Base-by-base conservation (phyloP, 2,329 filamentous ascomycete genomes). In the Phaeosphaeriaceae sp. region DNA sequence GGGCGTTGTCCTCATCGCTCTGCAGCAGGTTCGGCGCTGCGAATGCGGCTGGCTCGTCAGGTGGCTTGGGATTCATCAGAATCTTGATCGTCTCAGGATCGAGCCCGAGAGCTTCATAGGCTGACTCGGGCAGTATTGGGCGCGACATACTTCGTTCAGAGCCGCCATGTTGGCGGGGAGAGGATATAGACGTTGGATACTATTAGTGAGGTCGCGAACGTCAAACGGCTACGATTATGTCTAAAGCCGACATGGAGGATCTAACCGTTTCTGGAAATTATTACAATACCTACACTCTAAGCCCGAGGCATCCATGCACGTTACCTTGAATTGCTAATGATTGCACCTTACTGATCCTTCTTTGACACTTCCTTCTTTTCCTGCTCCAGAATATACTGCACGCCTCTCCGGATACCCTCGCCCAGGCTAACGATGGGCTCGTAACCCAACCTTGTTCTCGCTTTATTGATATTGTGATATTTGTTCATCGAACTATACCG, bases 401-500 rank as follows among this genome's bases (percentile, higher is more conserved):
- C 77, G 12, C 76, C 77, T 47, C 75, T 75, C 61, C 65, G 66
- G 13, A 80, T 73, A 8, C 87, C 89, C 59, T 90, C 87, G 54
- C 86, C 81, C 48, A 92, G 74, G 34, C 78, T 77, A 43, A 89
- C 85, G 45, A 90, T 73, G 3, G 89, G 88, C 69, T 75, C 71
- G 73, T 92, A 92, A 3, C 86, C 86, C 46, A 92, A 75, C 59
- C 88, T 78, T 61, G 71, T 77, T 79, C 85, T 88, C 48, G 89
- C 89, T 81, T 92, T 92, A 50, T 78, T 77, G 68, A 91, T 90
- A 74, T 86, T 85, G 74, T 89, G 91, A 75, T 91, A 92, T 48
- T 89, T 80, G 48, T 85, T 88, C 86, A 91, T 89, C 70, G 83
- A 86, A 66, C 84, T 85, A 71, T 87, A 90, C 58, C 82, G 77